A percentile compares a stretch with the other conserved stretches of the same genome.
Conservation (phyloP, 2,329 filamentous ascomycete genomes). For the Sporothrix sp. region DNA sequence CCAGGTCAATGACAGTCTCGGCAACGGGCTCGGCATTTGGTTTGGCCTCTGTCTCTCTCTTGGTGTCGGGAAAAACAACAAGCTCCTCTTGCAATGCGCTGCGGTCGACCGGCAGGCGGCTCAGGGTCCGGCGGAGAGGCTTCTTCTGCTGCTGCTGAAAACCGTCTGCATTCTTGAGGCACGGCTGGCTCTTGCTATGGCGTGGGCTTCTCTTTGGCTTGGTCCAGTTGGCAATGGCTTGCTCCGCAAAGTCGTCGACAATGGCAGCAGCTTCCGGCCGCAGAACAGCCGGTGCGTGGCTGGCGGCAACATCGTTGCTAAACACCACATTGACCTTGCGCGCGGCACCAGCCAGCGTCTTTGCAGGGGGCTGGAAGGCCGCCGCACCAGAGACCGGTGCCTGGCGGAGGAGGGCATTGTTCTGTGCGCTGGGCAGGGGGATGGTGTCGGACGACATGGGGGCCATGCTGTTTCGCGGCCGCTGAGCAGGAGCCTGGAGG, state of each 20-base stretch:
- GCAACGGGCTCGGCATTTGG: background rate
- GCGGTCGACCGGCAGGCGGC: slow-evolving; percentile 15
- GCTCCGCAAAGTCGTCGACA: background rate
- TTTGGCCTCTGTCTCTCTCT: background rate
- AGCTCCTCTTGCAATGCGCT: slow-evolving; percentile 4
- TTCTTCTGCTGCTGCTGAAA: slow-evolving; percentile 13
- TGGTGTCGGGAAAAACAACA: slow-evolving; percentile 4
- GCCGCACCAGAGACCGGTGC: background rate
- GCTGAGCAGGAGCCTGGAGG: slow-evolving; percentile 16
- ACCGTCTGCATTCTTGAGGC: slow-evolving; percentile 29
- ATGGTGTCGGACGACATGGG: background rate
- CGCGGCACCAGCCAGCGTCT: background rate
- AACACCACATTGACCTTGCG: slow-evolving; percentile 6
- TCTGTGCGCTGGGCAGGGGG: background rate
- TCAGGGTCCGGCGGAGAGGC: slow-evolving; percentile 15
- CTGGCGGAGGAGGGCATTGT: background rate
- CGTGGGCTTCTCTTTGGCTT: slow-evolving; percentile 28
- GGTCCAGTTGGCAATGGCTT: background rate
- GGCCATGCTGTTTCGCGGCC: slow-evolving; percentile 2
- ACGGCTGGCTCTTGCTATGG: slow-evolving; percentile 46
- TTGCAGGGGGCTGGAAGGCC: background rate
- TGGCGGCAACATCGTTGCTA: background rate
- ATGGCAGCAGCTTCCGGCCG: background rate
- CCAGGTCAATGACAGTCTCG: background rate
- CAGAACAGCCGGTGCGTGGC: background rate